These are phyloP conservation scores for Fomitopsis betulina DNA, from an alignment of 1,284 basidiomycete genomes.

Conservation along the genomic window DNA sequence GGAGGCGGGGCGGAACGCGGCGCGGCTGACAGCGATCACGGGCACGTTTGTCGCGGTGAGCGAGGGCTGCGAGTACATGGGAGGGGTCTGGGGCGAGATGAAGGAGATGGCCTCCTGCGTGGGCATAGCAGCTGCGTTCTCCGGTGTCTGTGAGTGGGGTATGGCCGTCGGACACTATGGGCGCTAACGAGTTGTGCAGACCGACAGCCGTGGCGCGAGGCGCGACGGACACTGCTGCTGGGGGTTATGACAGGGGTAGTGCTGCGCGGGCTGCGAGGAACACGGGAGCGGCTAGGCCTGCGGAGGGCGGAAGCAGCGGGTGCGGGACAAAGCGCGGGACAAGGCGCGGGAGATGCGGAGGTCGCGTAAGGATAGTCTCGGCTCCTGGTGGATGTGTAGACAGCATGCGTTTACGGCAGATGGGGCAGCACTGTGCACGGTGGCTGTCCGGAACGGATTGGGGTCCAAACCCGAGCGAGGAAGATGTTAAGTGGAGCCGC, in stretches of 20 bases:
- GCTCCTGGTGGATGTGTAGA: not conserved
- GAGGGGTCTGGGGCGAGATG: slow-evolving; percentile 36
- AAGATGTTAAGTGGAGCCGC: slow-evolving; percentile 1
- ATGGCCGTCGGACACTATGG: not conserved
- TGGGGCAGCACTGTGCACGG: not conserved
- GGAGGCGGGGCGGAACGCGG: slow-evolving; percentile 56
- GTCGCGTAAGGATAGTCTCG: slow-evolving; percentile 5
- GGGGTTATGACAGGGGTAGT: slow-evolving; percentile 49
- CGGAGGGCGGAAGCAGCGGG: slow-evolving; percentile 15
- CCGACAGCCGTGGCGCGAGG: slow-evolving; percentile 50
- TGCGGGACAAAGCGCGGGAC: slow-evolving; percentile 16
- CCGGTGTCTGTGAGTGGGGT: slow-evolving; percentile 56
- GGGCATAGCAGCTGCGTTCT: slow-evolving; percentile 57
- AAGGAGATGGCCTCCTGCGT: slow-evolving; percentile 62
- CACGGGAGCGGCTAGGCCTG: slow-evolving; percentile 27
- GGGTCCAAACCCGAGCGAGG: slow-evolving; percentile 1
- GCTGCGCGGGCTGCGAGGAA: slow-evolving; percentile 49
- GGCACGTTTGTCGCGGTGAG: slow-evolving; percentile 67
- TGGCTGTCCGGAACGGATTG: not conserved
- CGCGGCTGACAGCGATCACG: slow-evolving; percentile 50
- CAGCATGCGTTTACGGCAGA: not conserved
- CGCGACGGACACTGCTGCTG: slow-evolving; percentile 44
- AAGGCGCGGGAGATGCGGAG: slow-evolving; percentile 17
- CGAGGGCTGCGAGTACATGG: slow-evolving; percentile 50
- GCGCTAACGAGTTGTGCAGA: slow-evolving; percentile 36